Conservation (phyloP, 768 basidiomycete genomes). For the Pholiota molesta region DNA sequence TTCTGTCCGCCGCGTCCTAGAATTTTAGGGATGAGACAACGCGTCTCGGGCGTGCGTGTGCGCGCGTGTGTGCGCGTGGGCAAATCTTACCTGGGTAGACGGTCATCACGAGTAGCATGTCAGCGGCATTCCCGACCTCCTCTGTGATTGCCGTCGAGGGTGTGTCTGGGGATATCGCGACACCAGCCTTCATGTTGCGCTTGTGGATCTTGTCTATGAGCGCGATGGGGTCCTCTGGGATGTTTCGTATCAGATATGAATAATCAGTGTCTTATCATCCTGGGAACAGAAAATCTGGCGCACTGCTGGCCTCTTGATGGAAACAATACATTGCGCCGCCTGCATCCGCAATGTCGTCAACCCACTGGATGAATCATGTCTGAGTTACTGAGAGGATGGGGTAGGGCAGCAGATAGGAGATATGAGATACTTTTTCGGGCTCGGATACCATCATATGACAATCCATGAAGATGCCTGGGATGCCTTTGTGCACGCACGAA, state of each 20-base stretch:
- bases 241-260: neutral
- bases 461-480: conserved; percentile 98
- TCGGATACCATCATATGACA: conserved; percentile 99
- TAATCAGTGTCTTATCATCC: neutral
- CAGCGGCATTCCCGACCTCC: conserved; percentile 77
- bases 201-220: conserved; percentile 81
- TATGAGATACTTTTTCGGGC: conserved; percentile 72
- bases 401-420: neutral
- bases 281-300: conserved; percentile 22
- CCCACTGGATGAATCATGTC: conserved; percentile 68
- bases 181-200: conserved; percentile 91
- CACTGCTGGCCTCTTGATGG: conserved; percentile 92
- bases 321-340: conserved; percentile 96
- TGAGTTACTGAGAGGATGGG: neutral
- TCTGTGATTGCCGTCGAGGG: conserved; percentile 88
- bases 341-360: conserved; percentile 92
- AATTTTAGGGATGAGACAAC: neutral
- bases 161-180: conserved; percentile 96
- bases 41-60: neutral
- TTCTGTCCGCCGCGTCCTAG: conserved; percentile 93
- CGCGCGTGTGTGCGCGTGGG: neutral
- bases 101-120: conserved; percentile 99
- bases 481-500: conserved; percentile 78
- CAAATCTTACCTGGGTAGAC: conserved; percentile 80
- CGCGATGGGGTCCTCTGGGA: conserved; percentile 63